Base-by-base conservation (phyloP, 73 alveolate genomes). In the Paramecium bursaria region DNA sequence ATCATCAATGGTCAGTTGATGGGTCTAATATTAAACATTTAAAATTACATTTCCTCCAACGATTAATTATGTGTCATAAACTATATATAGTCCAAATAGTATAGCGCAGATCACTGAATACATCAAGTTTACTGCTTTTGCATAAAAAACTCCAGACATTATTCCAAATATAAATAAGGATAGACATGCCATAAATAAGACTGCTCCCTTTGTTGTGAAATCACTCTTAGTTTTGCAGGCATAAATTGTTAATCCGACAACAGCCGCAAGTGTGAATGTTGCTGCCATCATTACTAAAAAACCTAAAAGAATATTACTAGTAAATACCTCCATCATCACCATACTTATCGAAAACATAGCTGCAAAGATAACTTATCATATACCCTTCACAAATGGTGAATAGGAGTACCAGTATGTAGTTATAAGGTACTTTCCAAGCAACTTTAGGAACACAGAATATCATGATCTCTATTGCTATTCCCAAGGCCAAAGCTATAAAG, bases 331-430 rank as follows among this genome's bases (percentile, higher is more conserved):
- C 82, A 19, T 67, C 33, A 15, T 67, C 33, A 19, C 82, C 44
- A 19, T 67, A 67, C 44, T 14, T 39, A 9, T 67, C 30, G 33
- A 67, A 67, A 25, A 67, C 82, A 48, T 75, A 85, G 27, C 91
- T 85, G 44, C 94, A 85, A 42, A 85, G 5, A 33, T 51, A 19
- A 6, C 91, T 75, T 13, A 91, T 93, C 10, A 85, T 15, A 50
- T 57, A 85, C 1, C 90, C 75, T 50, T 91, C 96, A 46, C 90
- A 61, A 30, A 89, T 0, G 3, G 96, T 91, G 80, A 91, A 91
- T 0, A 47, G 15, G 14, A 25, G 17, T 22, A 88, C 10, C 48
- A 87, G 46, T 26, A 88, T 85, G 26, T 82, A 88, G 73, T 91
- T 91, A 3, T 21, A 25, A 2, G 96, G 96, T 3, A 86, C 91